Evolutionary conservation across 2,329 filamentous ascomycete genomes (phyloP), one percentile per base, ranked within the genome.

Genomic region (Colletotrichum liriopes): DNA sequence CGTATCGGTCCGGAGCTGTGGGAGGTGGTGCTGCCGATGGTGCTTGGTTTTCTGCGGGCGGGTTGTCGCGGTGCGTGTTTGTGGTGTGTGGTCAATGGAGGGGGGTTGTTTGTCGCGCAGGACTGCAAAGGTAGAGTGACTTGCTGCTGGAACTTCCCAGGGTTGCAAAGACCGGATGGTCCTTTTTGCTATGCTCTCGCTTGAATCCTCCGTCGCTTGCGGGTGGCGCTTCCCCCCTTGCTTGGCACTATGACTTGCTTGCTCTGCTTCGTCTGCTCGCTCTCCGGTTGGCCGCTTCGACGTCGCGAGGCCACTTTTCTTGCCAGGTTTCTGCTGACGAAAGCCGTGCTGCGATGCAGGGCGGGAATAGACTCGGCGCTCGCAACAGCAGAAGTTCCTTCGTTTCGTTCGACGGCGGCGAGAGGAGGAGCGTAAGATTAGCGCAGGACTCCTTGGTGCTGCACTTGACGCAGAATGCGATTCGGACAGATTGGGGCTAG

Each of bases 1-100:
- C 49, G 68, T 67, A 67, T 67, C 67, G 68, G 68, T 62, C 51
- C 63, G 63, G 68, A 66, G 63, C 55, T 60, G 45, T 71, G 67
- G 45, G 55, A 66, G 29, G 60, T 69, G 54, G 14, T 14, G 41
- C 29, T 69, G 51, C 66, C 41, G 56, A 11, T 8, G 58, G 43
- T 35, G 55, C 32, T 58, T 58, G 51, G 29, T 35, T 8, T 54
- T 6, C 59, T 51, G 45, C 59, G 20, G 26, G 11, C 37, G 14
- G 20, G 47, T 29, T 29, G 45, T 45, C 49, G 35, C 35, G 35
- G 35, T 11, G 52, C 39, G 54, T 32, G 29, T 54, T 29, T 35
- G 7, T 37, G 26, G 26, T 35, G 63, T 41, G 41, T 67, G 65
- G 55, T 41, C 12, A 39, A 58, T 11, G 29, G 51, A 14, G 23